Percentiles rank a stretch among this genome's conserved stretches.
Conservation (phyloP, 352 stramenopile species). For the Pythium guiyangense region DNA sequence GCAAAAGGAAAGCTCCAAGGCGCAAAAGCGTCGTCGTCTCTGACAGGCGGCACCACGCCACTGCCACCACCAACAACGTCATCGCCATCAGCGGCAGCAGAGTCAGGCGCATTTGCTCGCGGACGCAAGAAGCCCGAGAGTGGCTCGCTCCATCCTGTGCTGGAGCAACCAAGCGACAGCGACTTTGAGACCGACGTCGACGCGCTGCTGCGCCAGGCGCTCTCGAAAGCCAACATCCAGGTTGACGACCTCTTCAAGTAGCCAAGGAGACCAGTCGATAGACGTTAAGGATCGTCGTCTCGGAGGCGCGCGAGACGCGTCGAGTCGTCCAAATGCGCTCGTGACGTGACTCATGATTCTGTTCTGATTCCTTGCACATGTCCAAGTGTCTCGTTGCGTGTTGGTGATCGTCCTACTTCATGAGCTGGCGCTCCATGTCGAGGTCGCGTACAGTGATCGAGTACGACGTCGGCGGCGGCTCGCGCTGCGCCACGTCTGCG, state of each 20-base stretch:
- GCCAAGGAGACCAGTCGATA: no score
- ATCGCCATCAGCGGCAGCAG: background rate
- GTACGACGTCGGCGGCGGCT: slow-evolving; percentile 20
- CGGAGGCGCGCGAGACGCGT: no score
- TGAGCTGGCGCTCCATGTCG: slow-evolving; percentile 74
- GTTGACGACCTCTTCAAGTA: slow-evolving; percentile 12
- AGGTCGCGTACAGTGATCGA: slow-evolving; percentile 75
- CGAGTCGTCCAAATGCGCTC: no score
- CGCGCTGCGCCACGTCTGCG: slow-evolving; percentile 21
- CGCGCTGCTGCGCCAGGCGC: slow-evolving; percentile 35
- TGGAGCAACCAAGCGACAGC: slow-evolving; percentile 10
- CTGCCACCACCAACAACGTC: background rate
- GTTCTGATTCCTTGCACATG: no score
- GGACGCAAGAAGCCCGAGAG: background rate
- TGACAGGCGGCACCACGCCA: no score
- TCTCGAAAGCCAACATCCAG: slow-evolving; percentile 49
- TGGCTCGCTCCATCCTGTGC: background rate
- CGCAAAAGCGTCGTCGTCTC: background rate
- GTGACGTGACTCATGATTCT: no score
- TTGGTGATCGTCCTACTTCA: no score
- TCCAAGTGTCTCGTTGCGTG: no score
- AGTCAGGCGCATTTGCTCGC: background rate
- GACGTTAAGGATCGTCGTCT: no score
- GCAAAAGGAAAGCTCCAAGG: slow-evolving; percentile 46
- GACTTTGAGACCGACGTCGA: slow-evolving; percentile 42